A percentile compares a stretch with the other conserved stretches of the same genome.
These are phyloP conservation scores for Astrocystis sublimbata DNA, from an alignment of 495 filamentous ascomycete genomes.

Conservation along the genomic window DNA sequence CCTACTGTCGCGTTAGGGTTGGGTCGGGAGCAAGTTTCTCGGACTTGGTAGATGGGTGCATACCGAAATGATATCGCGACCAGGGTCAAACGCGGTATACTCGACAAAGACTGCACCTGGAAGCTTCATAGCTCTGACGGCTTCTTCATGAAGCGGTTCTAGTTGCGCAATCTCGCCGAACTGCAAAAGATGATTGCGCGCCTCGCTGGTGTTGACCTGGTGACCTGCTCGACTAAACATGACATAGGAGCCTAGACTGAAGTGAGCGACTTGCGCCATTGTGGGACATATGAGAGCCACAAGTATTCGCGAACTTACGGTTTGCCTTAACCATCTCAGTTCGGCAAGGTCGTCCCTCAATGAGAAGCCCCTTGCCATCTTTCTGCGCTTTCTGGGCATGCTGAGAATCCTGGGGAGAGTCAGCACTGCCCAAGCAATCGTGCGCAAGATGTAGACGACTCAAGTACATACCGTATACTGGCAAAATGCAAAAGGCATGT, in stretches of 20 bases:
- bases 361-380: constrained; percentile 46
- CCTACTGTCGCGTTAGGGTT: constrained; percentile 27
- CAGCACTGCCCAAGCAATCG: constrained; percentile 7
- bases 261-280: constrained; percentile 17
- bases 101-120: constrained; percentile 52
- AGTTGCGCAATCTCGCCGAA: constrained; percentile 44
- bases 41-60: constrained; percentile 31
- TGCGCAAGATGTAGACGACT: neutral
- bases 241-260: constrained; percentile 48
- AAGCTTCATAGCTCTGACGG: constrained; percentile 32
- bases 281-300: neutral
- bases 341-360: constrained; percentile 59
- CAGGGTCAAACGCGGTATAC: constrained; percentile 48
- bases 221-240: constrained; percentile 46
- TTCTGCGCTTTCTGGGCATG: constrained; percentile 53
- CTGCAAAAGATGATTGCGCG: constrained; percentile 36
- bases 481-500: constrained; percentile 65
- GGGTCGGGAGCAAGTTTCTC: neutral
- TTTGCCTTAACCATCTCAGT: constrained; percentile 59
- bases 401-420: constrained; percentile 32
- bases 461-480: constrained; percentile 61
- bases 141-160: constrained; percentile 28
- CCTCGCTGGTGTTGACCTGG: constrained; percentile 45
- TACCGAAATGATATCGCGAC: constrained; percentile 43
- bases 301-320: constrained; percentile 44